phyloP scores from a whole-genome alignment of 176 grass and related monocot species.

The Avena eriantha region DNA sequence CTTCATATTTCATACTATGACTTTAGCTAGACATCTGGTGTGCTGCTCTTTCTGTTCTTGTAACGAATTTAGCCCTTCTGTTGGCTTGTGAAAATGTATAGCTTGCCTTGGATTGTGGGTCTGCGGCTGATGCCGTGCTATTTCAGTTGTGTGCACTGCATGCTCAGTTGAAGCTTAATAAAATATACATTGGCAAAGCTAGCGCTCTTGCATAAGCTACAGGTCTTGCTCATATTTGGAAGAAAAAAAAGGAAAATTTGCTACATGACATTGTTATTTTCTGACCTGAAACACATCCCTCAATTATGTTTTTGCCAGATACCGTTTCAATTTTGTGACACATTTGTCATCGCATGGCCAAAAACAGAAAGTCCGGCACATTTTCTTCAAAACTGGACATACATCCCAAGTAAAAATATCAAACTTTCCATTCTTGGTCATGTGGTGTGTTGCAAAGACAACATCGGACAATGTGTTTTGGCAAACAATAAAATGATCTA shows the following conservation, averaged over 20 bases:
- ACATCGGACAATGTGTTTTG: too few species aligned
- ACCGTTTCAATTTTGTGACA: too few species aligned
- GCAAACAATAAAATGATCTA: background rate
- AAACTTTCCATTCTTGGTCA: too few species aligned
- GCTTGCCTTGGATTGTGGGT: background rate
- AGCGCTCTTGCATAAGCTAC: background rate
- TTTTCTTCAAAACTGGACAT: too few species aligned
- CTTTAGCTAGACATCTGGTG: background rate
- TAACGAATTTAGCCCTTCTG: background rate
- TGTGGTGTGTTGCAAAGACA: too few species aligned
- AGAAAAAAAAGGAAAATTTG: background rate
- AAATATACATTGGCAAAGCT: background rate
- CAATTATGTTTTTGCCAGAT: too few species aligned
- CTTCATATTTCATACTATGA: conserved; percentile 20
- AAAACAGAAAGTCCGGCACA: too few species aligned
- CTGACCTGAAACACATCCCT: too few species aligned
- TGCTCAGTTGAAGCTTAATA: conserved; percentile 25
- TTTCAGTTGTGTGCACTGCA: conserved; percentile 32
- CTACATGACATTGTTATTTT: too few species aligned
- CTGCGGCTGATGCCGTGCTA: background rate
- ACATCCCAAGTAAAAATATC: too few species aligned
- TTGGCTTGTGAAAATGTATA: conserved; percentile 31
- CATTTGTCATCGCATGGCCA: too few species aligned
- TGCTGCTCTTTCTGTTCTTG: background rate
- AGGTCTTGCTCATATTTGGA: background rate